A percentile compares a stretch with the other conserved stretches of the same genome.
Conservation (phyloP, 345 rosid genomes). For the Ceriops zippeliana region DNA sequence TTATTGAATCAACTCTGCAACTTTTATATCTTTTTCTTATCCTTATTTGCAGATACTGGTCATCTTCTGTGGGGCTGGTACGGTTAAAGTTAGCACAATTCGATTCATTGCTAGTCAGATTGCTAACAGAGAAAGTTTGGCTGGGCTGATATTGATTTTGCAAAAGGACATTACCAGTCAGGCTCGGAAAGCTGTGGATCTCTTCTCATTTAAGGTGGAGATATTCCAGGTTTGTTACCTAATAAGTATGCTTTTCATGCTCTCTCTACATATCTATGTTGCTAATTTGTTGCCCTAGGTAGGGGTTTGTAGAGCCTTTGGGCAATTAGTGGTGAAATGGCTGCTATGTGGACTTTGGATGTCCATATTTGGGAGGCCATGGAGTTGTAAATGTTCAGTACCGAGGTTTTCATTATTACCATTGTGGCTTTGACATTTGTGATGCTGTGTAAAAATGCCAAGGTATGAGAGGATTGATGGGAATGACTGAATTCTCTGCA, state of each 20-base stretch:
- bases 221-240: conserved; percentile 59
- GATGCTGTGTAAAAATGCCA: neutral
- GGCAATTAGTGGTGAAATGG: neutral
- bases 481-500: no score
- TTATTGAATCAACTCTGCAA: neutral
- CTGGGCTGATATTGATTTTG: conserved; percentile 65
- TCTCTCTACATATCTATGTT: neutral
- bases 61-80: conserved; percentile 57
- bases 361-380: neutral
- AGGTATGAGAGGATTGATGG: no score
- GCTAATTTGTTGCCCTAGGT: neutral
- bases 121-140: conserved; percentile 50
- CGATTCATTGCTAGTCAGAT: conserved; percentile 57
- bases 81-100: conserved; percentile 60
- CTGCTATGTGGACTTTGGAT: neutral
- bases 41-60: conserved; percentile 54
- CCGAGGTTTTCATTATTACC: no score
- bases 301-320: no score
- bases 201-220: conserved; percentile 77
- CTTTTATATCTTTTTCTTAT: neutral
- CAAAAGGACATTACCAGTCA: conserved; percentile 70
- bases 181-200: conserved; percentile 70
- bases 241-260: neutral
- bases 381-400: neutral
- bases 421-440: neutral